A percentile compares a stretch with the other conserved stretches of the same genome.
Conservation (phyloP, 257 asterid genomes). For the Solanum okadae region DNA sequence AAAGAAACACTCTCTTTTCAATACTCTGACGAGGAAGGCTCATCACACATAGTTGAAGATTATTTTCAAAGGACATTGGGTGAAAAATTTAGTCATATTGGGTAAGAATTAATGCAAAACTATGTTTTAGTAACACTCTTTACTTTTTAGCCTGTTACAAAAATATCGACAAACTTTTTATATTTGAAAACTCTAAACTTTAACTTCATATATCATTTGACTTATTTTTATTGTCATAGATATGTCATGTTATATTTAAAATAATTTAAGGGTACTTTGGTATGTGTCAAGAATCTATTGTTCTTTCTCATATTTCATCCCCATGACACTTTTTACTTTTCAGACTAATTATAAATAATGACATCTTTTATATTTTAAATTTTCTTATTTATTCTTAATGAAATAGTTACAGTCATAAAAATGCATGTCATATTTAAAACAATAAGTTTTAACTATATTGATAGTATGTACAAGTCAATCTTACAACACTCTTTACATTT, state of each 20-base stretch:
- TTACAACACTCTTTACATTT: too few species aligned
- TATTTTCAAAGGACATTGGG: not conserved
- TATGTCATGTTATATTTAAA: not conserved
- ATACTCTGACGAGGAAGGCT: not conserved
- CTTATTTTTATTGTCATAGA: not conserved
- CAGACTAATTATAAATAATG: too few species aligned
- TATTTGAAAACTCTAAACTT: not conserved
- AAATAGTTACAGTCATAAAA: too few species aligned
- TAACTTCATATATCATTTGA: not conserved
- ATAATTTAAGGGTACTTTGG: not conserved
- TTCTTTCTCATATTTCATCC: not conserved
- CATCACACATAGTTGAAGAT: not conserved
- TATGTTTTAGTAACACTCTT: not conserved
- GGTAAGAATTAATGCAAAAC: not conserved
- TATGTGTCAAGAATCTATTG: not conserved
- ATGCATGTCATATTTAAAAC: too few species aligned
- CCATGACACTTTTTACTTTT: too few species aligned
- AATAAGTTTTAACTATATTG: too few species aligned
- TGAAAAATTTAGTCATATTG: not conserved
- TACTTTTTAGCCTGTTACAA: not conserved
- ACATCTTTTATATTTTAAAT: too few species aligned
- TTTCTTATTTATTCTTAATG: too few species aligned
- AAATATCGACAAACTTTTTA: not conserved
- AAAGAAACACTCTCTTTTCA: constrained; percentile 4
- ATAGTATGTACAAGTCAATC: too few species aligned